Base-by-base conservation (phyloP, 2,329 filamentous ascomycete genomes). In the Chaetomium globosum region DNA sequence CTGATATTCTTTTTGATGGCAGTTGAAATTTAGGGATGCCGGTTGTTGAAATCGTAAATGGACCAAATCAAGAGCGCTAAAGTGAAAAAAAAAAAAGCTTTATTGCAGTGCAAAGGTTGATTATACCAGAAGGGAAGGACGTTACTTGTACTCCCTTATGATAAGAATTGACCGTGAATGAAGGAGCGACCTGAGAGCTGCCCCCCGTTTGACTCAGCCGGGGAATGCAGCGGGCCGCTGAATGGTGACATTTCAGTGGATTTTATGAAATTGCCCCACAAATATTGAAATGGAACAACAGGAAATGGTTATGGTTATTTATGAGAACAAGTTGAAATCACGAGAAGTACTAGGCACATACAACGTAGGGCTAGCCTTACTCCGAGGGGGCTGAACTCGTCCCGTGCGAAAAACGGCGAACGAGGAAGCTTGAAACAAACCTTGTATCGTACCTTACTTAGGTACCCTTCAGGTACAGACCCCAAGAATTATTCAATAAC, bases 141-240 rank as follows among this genome's bases (percentile, higher is more conserved):
- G 5, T 43, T 7, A 16, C 16, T 1, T 5, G 13, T 19, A 16
- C 13, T 43, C 6, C 5, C 16, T 43, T 16, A 43, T 16, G 39
- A 7, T 16, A 43, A 43, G 39, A 43, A 13, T 13, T 16, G 36
- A 16, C 36, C 6, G 36, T 16, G 13, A 19, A 19, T 16, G 36
- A 39, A 16, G 3, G 36, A 39, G 12, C 16, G 36, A 39, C 13
- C 39, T 16, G 5, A 43, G 39, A 19, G 39, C 39, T 43, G 39
- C 39, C 39, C 43, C 26, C 59, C 62, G 61, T 60, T 67, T 68
- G 67, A 67, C 53, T 68, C 67, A 68, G 67, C 60, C 65, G 65
- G 63, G 31, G 59, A 66, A 36, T 21, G 30, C n/a, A 60, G 13
- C 26, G 16, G 51, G 59, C 36, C 33, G 48, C 36, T 26, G 30